Evolutionary conservation across 2,329 filamentous ascomycete genomes (phyloP).

Genomic region (Eutypella sp.): DNA sequence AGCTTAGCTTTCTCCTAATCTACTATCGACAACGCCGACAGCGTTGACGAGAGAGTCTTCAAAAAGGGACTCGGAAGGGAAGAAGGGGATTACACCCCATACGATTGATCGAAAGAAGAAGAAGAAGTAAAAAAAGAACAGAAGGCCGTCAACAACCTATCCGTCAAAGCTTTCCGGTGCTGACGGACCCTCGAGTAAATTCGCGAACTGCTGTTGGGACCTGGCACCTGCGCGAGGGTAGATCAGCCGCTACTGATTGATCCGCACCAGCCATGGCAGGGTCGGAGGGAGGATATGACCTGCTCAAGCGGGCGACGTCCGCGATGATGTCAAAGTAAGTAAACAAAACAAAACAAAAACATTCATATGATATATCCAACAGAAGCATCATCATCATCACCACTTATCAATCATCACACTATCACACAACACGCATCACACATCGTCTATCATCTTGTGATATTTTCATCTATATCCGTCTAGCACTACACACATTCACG

Average conservation of each 20-base stretch:
- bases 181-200: constrained; percentile 9
- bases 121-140: too few relatives aligned
- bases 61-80: too few relatives aligned
- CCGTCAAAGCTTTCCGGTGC: not conserved
- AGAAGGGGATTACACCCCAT: too few relatives aligned
- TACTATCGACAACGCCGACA: constrained; percentile 1
- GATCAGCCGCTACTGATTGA: constrained; percentile 7
- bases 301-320: constrained; percentile 56
- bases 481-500: not conserved
- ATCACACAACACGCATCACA: constrained; percentile 11
- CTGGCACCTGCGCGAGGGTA: constrained; percentile 15
- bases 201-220: constrained; percentile 13
- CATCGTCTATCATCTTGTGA: too few relatives aligned
- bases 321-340: constrained; percentile 59
- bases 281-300: constrained; percentile 50
- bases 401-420: too few relatives aligned
- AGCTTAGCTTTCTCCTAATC: not conserved
- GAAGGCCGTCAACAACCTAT: too few relatives aligned
- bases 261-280: constrained; percentile 40
- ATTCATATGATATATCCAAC: too few relatives aligned
- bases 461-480: not conserved
- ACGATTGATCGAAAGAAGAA: too few relatives aligned
- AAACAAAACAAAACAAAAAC: constrained; percentile 1
- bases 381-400: too few relatives aligned
- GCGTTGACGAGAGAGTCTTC: too few relatives aligned